phyloP scores from a whole-genome alignment of 2,329 filamentous ascomycete species.

The Rutstroemia sp. region DNA sequence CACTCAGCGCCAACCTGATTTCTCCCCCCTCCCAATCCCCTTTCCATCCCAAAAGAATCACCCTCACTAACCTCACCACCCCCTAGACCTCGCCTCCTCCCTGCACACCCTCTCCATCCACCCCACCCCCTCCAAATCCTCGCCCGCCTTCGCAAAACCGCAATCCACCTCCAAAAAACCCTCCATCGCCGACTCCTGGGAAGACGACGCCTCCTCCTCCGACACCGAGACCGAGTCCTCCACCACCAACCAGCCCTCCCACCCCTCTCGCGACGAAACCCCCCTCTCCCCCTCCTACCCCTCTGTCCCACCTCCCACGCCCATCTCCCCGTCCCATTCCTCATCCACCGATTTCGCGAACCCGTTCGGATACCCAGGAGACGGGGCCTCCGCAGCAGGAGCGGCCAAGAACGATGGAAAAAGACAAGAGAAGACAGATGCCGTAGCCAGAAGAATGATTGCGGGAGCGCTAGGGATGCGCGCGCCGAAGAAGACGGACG shows the following conservation, averaged over 20 bases:
- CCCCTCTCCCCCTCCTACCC: conserved; percentile 26
- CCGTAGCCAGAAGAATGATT: conserved; percentile 83
- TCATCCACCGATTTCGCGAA: conserved; percentile 11
- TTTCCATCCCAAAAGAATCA: not conserved
- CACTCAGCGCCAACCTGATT: not conserved
- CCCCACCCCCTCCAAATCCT: conserved; percentile 15
- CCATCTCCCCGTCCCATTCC: conserved; percentile 40
- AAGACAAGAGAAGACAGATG: conserved; percentile 86
- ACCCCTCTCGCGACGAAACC: not conserved
- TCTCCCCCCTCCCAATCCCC: not conserved
- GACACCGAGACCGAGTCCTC: conserved; percentile 11
- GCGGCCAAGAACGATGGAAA: conserved; percentile 16
- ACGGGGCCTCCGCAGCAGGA: not conserved
- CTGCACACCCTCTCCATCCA: conserved; percentile 14
- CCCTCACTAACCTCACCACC: not conserved
- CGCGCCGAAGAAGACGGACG: conserved; percentile 74
- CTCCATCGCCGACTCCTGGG: conserved; percentile 65
- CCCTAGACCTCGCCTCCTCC: conserved; percentile 22
- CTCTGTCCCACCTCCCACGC: conserved; percentile 58
- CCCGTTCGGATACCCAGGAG: conserved; percentile 20
- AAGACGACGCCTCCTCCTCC: conserved; percentile 52
- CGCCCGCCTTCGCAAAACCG: conserved; percentile 28
- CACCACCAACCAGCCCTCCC: conserved; percentile 16
- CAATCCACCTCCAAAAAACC: conserved; percentile 24
- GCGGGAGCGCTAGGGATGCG: conserved; percentile 78